These are phyloP conservation scores for Fusarium zealandicum DNA, from an alignment of 2,329 filamentous ascomycete genomes.

Conservation along the genomic window DNA sequence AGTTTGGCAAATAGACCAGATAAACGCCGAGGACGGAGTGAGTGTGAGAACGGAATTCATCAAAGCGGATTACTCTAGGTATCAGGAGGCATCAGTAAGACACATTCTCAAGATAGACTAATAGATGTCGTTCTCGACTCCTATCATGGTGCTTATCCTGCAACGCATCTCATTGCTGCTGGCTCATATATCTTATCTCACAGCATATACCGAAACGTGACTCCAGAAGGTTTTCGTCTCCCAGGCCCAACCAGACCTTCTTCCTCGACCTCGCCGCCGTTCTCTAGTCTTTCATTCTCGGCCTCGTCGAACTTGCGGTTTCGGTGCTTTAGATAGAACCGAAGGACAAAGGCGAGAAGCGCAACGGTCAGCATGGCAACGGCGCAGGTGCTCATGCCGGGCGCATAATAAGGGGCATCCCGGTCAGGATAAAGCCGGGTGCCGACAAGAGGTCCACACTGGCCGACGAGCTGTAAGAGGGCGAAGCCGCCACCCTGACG, in stretches of 20 bases:
- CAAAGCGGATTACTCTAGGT: constrained; percentile 2
- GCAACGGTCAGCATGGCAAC: constrained; percentile 69
- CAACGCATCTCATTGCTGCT: not conserved
- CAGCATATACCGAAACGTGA: constrained; percentile 57
- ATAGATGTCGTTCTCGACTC: constrained; percentile 9
- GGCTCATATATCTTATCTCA: constrained; percentile 35
- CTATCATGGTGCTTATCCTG: not conserved
- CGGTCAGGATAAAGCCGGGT: constrained; percentile 68
- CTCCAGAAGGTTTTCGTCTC: constrained; percentile 29
- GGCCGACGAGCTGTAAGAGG: constrained; percentile 81
- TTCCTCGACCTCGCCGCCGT: constrained; percentile 46
- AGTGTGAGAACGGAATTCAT: not conserved
- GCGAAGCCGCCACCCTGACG: constrained; percentile 80
- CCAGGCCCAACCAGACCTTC: constrained; percentile 50
- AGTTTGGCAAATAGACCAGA: constrained; percentile 32
- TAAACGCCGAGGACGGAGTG: not conserved
- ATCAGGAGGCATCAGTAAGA: constrained; percentile 24
- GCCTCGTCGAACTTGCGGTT: constrained; percentile 56
- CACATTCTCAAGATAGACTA: constrained; percentile 13
- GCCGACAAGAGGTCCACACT: constrained; percentile 77
- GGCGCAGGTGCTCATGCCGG: constrained; percentile 69
- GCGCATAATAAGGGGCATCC: constrained; percentile 67
- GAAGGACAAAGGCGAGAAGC: constrained; percentile 59
- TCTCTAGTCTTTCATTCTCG: constrained; percentile 38
- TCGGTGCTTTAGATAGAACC: constrained; percentile 58